A percentile compares a stretch with the other conserved stretches of the same genome.
phyloP scores from a whole-genome alignment of 2,329 filamentous ascomycete species.

The Monosporascus sp. region DNA sequence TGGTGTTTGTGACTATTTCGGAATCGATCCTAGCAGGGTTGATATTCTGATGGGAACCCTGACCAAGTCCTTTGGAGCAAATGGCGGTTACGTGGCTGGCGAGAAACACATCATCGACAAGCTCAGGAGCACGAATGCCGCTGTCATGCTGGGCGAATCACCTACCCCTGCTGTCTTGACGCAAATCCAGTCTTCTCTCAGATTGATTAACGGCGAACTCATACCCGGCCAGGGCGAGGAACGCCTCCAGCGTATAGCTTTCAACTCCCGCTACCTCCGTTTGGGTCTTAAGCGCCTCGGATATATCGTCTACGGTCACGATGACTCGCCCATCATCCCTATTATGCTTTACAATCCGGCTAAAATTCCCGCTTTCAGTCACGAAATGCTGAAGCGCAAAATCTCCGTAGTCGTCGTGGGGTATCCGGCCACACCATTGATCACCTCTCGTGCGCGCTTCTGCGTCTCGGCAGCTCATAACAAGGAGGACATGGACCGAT shows the following conservation, averaged over 20 bases:
- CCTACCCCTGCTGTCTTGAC: constrained; percentile 82
- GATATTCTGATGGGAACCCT: constrained; percentile 98
- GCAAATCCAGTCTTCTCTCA: constrained; percentile 83
- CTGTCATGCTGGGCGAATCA: constrained; percentile 80
- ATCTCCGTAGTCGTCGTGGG: constrained; percentile 97
- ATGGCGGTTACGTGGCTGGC: constrained; percentile 89
- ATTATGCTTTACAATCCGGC: constrained; percentile 95
- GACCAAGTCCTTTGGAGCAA: constrained; percentile 97
- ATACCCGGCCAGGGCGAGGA: constrained; percentile 90
- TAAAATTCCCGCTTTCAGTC: constrained; percentile 97
- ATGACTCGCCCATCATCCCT: constrained; percentile 96
- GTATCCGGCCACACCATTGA: constrained; percentile 92
- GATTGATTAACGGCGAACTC: constrained; percentile 84
- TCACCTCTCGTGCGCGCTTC: constrained; percentile 91
- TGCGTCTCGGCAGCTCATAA: constrained; percentile 95
- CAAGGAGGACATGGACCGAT: constrained; percentile 92
- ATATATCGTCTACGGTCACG: constrained; percentile 94
- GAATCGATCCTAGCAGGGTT: constrained; percentile 78
- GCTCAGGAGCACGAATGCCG: constrained; percentile 78
- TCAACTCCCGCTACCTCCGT: constrained; percentile 98
- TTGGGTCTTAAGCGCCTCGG: constrained; percentile 94
- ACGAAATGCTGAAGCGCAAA: constrained; percentile 97
- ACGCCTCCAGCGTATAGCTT: constrained; percentile 88
- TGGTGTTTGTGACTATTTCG: constrained; percentile 96
- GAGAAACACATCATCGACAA: constrained; percentile 91